Evolutionary conservation across 108 stramenopile genomes (phyloP).

Genomic region (Cyclotella atomus): DNA sequence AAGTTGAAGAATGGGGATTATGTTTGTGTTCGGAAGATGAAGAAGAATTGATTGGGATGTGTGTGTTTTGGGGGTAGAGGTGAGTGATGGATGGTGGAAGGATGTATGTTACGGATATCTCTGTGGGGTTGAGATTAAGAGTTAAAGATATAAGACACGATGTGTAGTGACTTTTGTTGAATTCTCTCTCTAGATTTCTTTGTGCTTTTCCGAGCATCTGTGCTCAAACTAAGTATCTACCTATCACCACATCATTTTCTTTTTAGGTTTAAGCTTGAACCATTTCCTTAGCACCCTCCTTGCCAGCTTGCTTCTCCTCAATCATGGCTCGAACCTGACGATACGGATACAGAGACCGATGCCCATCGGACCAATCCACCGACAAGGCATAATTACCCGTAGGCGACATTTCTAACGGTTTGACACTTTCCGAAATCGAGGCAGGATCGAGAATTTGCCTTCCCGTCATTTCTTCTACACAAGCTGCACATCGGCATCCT

Average conservation of each 20-base stretch:
- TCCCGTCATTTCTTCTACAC: slow-evolving; percentile 93
- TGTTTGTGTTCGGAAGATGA: slow-evolving; percentile 86
- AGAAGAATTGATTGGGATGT: slow-evolving; percentile 12
- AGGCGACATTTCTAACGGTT: slow-evolving; percentile 65
- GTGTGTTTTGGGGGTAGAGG: background rate
- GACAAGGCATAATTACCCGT: slow-evolving; percentile 91
- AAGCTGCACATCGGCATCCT: slow-evolving; percentile 87
- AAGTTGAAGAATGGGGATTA: slow-evolving; percentile 73
- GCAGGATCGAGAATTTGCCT: slow-evolving; percentile 73
- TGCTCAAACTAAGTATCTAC: no score
- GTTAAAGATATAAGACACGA: no score
- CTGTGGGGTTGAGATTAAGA: no score
- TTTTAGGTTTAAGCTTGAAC: background rate
- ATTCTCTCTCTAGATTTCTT: no score
- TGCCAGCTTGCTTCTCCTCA: background rate
- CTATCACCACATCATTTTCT: background rate
- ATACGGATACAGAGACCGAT: slow-evolving; percentile 86
- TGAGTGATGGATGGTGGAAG: no score
- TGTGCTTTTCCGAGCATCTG: no score
- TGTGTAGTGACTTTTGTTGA: no score
- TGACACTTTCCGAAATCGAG: slow-evolving; percentile 63
- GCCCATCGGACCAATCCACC: slow-evolving; percentile 92
- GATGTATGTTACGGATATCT: no score
- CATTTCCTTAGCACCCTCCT: background rate
- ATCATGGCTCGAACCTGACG: slow-evolving; percentile 60